Base-by-base conservation (phyloP, 2,329 filamentous ascomycete genomes). In the Trichoderma citrinoviride region DNA sequence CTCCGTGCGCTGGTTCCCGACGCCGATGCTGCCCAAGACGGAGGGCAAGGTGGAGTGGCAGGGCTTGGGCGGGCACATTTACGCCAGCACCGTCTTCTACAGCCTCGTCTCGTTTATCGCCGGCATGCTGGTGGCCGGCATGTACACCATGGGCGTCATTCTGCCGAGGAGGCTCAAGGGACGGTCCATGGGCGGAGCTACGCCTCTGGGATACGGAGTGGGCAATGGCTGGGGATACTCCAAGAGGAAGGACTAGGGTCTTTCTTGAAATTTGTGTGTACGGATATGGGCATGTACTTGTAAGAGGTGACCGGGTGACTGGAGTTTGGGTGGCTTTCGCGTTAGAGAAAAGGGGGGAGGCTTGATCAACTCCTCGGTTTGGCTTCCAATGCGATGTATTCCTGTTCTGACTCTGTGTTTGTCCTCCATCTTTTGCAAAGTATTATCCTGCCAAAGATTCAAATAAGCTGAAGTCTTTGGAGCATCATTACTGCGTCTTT, bases 1-100 rank as follows among this genome's bases (percentile, higher is more conserved):
- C 72, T 90, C 87, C 46, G 89, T 98, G 15, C 82, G 92, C 50
- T 98, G 95, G 95, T 95, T 94, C 75, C 90, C 90, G 1, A 90
- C 85, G 25, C 89, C 90, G 0, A 81, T 83, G 43, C 80, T 94
- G 68, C 91, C 90, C 68, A 84, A 83, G 74, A 86, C 82, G n/a
- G 86, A 87, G 75, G 87, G 87, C 12, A 81, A 79, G 67, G 85
- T 89, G 6, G 85, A 87, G 76, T 89, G 87, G 87, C 81, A 83
- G 66, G 87, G 87, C 3, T 82, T 89, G 77, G 86, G 86, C 17
- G 85, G 86, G 0, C 86, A 88, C 68, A 81, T 88, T 37, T 87
- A 86, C 72, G 83, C 85, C 7, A 87, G 85, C 73, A 88, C 85
- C 37, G 75, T 88, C 0, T 88, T 88, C 67, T 89, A 89, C 76